Conservation (phyloP, 139 green algal species). For the Zygnema cylindricum region DNA sequence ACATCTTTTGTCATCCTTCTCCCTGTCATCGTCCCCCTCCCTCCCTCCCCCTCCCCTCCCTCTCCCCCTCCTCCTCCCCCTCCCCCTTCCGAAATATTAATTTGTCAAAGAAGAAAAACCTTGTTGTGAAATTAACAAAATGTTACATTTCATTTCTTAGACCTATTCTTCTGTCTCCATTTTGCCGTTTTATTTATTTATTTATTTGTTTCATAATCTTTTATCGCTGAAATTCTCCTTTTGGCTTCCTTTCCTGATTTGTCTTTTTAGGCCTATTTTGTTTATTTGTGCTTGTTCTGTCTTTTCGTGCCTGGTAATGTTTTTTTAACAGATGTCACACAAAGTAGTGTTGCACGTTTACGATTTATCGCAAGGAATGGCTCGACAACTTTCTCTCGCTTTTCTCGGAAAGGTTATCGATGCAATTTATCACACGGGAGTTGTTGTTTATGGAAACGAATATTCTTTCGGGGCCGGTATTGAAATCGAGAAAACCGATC, state of each 20-base stretch:
- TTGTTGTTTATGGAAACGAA: constrained; percentile 63
- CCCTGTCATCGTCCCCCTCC: background rate
- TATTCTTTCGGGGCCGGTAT: constrained; percentile 63
- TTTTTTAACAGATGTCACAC: background rate
- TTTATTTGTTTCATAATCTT: no score
- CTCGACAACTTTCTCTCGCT: constrained; percentile 65
- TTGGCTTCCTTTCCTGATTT: no score
- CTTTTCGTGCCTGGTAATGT: no score
- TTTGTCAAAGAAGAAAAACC: no score
- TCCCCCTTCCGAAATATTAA: background rate
- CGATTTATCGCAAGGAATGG: constrained; percentile 79
- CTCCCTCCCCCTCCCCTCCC: background rate
- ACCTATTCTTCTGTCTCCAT: no score
- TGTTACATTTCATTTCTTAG: no score
- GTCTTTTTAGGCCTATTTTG: no score
- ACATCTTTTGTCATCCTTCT: background rate
- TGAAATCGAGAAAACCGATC: background rate
- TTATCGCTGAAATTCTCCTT: no score
- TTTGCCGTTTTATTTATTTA: no score
- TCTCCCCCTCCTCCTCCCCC: background rate
- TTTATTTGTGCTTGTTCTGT: no score
- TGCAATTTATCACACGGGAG: constrained; percentile 63
- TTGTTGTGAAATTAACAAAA: no score
- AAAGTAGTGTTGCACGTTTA: constrained; percentile 81
- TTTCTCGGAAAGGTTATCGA: constrained; percentile 75